phyloP scores from a whole-genome alignment of 1,284 basidiomycete genomes.

The Ceratobasidium sp. region DNA sequence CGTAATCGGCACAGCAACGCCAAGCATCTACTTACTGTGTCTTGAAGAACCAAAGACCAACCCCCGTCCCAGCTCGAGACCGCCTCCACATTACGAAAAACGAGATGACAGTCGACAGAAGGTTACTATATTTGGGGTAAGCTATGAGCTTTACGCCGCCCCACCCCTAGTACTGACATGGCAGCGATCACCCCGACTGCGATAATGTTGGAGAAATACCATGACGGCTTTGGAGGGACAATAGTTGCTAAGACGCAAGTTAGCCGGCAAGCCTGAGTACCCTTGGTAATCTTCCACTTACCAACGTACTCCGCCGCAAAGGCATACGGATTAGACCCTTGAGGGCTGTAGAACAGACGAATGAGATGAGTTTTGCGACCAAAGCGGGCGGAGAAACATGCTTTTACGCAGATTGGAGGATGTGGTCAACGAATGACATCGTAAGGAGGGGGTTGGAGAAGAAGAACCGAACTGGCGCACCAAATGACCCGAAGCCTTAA shows the following conservation, averaged over 20 bases:
- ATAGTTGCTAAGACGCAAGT: constrained; percentile 3
- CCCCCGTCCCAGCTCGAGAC: constrained; percentile 12
- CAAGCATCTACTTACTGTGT: not conserved
- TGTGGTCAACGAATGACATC: constrained; percentile 41
- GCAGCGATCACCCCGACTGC: constrained; percentile 31
- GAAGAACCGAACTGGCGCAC: too few species aligned
- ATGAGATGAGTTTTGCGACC: not conserved
- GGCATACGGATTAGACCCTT: constrained; percentile 37
- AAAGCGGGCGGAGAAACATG: not conserved
- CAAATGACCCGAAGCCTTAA: too few species aligned
- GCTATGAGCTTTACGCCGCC: not conserved
- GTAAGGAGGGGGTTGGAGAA: too few species aligned
- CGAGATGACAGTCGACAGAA: constrained; percentile 30
- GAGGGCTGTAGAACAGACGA: not conserved
- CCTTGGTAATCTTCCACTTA: not conserved
- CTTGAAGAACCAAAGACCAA: constrained; percentile 39
- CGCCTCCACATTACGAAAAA: constrained; percentile 30
- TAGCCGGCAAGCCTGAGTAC: not conserved
- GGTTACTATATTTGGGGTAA: constrained; percentile 15
- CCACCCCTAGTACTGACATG: constrained; percentile 13
- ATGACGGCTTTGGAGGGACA: constrained; percentile 35
- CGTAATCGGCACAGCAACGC: not conserved
- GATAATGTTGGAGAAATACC: constrained; percentile 38
- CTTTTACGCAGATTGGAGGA: constrained; percentile 35
- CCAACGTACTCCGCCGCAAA: constrained; percentile 39